These are phyloP conservation scores for Microsporum canis DNA, from an alignment of 2,329 filamentous ascomycete species.

Conservation along the genomic window DNA sequence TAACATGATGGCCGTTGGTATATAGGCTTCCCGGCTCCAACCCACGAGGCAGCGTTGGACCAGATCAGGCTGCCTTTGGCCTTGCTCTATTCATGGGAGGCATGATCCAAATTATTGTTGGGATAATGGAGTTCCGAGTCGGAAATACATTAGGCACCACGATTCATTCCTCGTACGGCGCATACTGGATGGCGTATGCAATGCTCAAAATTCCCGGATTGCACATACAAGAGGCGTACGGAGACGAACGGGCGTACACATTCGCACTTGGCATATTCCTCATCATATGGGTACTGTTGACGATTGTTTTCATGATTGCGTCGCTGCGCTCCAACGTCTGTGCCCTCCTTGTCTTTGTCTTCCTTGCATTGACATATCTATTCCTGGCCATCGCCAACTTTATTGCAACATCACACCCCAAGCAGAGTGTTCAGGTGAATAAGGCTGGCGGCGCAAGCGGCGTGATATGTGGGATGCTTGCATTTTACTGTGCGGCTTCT, in stretches of 20 bases:
- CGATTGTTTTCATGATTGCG: slow-evolving; percentile 44
- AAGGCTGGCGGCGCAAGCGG: slow-evolving; percentile 32
- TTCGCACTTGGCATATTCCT: slow-evolving; percentile 47
- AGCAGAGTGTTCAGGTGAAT: slow-evolving; percentile 37
- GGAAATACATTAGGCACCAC: slow-evolving; percentile 55
- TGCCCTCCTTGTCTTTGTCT: slow-evolving; percentile 48
- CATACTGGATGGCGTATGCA: slow-evolving; percentile 51
- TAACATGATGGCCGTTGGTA: neutral
- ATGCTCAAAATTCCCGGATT: slow-evolving; percentile 45
- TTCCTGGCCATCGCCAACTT: slow-evolving; percentile 47
- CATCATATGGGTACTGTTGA: slow-evolving; percentile 51
- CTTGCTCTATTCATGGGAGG: slow-evolving; percentile 23
- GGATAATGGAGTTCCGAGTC: slow-evolving; percentile 36
- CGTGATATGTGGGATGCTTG: slow-evolving; percentile 27
- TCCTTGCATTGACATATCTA: slow-evolving; percentile 48
- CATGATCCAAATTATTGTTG: slow-evolving; percentile 19
- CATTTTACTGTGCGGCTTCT: slow-evolving; percentile 34
- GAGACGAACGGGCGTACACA: slow-evolving; percentile 32
- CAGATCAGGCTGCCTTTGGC: slow-evolving; percentile 20
- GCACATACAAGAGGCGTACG: slow-evolving; percentile 41
- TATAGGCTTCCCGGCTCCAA: slow-evolving; percentile 19
- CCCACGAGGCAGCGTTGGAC: slow-evolving; percentile 16
- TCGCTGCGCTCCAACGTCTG: slow-evolving; percentile 48
- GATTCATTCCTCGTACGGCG: slow-evolving; percentile 49
- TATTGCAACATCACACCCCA: slow-evolving; percentile 28